Conservation (phyloP, 1,284 basidiomycete genomes). For the Fomitopsis schrenkii region DNA sequence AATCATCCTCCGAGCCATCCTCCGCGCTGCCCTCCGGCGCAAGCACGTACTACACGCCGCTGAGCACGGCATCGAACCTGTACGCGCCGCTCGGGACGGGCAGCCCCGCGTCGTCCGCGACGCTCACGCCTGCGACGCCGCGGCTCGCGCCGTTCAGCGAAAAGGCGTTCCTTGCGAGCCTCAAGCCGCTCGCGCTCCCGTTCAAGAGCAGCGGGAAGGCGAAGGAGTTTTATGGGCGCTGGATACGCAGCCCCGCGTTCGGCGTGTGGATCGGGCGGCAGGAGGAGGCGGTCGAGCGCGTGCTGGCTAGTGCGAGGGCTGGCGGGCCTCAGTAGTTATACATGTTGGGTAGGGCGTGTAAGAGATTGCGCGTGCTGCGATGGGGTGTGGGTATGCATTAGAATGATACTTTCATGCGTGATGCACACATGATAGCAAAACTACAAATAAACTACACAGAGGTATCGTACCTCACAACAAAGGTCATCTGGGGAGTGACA, state of each 20-base stretch:
- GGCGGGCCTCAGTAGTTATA: not conserved
- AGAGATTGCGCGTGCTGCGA: not conserved
- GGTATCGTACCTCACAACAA: too few species aligned
- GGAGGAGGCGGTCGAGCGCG: conserved; percentile 60
- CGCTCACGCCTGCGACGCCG: conserved; percentile 14
- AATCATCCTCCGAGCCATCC: not conserved
- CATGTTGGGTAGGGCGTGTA: not conserved
- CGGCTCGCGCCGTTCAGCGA: conserved; percentile 79
- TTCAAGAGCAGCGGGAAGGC: conserved; percentile 67
- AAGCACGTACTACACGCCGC: not conserved
- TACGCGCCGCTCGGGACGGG: not conserved
- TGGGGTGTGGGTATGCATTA: too few species aligned
- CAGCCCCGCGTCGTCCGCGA: not conserved
- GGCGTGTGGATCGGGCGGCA: conserved; percentile 73
- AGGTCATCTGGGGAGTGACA: too few species aligned
- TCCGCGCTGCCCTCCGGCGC: not conserved
- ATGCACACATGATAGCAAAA: too few species aligned
- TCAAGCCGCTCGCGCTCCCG: conserved; percentile 76
- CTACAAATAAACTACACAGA: not conserved
- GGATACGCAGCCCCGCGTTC: conserved; percentile 71
- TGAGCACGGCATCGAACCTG: not conserved
- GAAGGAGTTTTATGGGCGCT: conserved; percentile 69
- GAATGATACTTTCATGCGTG: too few species aligned
- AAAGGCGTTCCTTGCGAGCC: conserved; percentile 74
- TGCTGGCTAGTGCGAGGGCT: conserved; percentile 30